phyloP scores from a whole-genome alignment of 1,139 yeast genomes.

The Debaryomyces sp. region DNA sequence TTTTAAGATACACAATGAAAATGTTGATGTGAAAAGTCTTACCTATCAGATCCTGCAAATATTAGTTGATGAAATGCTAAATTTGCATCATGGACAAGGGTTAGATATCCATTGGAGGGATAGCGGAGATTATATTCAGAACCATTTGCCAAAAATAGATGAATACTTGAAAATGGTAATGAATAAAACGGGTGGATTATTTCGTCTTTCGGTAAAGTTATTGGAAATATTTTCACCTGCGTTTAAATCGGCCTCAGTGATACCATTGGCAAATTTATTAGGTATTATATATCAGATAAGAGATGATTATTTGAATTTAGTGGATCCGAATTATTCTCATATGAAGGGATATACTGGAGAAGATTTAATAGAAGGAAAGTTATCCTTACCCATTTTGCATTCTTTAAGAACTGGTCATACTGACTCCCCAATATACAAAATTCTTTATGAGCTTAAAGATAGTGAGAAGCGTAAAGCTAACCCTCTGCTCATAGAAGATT shows the following conservation, averaged over 20 bases:
- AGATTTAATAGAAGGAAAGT: slow-evolving; percentile 87
- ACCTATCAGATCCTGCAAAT: slow-evolving; percentile 24
- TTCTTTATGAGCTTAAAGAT: slow-evolving; percentile 21
- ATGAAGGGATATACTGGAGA: slow-evolving; percentile 81
- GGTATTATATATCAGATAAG: slow-evolving; percentile 83
- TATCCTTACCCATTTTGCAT: slow-evolving; percentile 82
- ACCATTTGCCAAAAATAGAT: slow-evolving; percentile 60
- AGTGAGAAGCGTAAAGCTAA: slow-evolving; percentile 21
- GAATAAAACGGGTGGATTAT: slow-evolving; percentile 88
- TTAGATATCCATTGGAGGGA: slow-evolving; percentile 90
- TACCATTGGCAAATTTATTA: slow-evolving; percentile 71
- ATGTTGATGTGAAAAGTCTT: slow-evolving; percentile 7
- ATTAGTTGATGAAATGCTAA: slow-evolving; percentile 70
- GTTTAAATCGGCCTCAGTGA: slow-evolving; percentile 25
- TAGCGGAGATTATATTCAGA: slow-evolving; percentile 17
- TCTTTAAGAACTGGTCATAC: slow-evolving; percentile 23
- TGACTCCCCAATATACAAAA: slow-evolving; percentile 27
- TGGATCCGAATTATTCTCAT: slow-evolving; percentile 51
- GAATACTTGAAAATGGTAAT: slow-evolving; percentile 81
- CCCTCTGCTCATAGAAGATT: slow-evolving; percentile 19
- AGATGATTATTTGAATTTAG: slow-evolving; percentile 76
- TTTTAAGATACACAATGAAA: not conserved
- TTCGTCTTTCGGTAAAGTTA: slow-evolving; percentile 69
- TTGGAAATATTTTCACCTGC: slow-evolving; percentile 43
- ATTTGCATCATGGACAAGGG: slow-evolving; percentile 88